Evolutionary conservation across 345 rosid species (phyloP), one percentile per base, ranked within the genome.

Genomic region (Eucalyptus curtisii): DNA sequence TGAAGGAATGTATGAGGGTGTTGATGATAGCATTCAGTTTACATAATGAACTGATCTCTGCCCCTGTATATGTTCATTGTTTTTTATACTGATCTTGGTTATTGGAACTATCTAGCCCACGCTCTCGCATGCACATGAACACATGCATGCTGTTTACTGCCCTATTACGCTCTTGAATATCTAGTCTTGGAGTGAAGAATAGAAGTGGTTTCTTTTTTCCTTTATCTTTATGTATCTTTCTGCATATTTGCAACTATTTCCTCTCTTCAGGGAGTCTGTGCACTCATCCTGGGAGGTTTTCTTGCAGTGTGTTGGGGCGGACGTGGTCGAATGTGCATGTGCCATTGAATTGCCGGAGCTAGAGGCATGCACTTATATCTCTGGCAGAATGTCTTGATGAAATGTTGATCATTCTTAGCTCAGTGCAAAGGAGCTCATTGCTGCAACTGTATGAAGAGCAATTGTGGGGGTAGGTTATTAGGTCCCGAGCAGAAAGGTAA

Each of bases 241-340:
- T 86, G 88, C 89, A 49, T 37, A 49, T 85, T 91, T 31, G 86
- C 86, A 47, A 44, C 20, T 31, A 31, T 90, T 48, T 44, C 53
- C 16, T 64, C 53, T 79, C 89, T 81, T 86, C 55, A 47, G 31
- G 30, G 71, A 66, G 61, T 33, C 55, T 45, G 22, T 48, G 37
- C 17, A 24, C 68, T 61, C 45, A 49, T 53, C 57, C 49, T 8
- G 27, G 45, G 30, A 13, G 50, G 89, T 86, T 88, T 87, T 90
- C 49, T 90, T 91, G 94, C 96, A 97, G 93, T 97, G 96, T 33
- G 98, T 96, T 88, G 99, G 97, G 76, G 99, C 91, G 87, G 80
- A 94, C 82, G 95, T 97, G 86, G 96, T 95, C 85, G 98, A 98
- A 93, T 97, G 99, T 90, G 99, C 99, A 48, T 97, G 99, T 88